These are phyloP conservation scores for Cystobasidium ongulense DNA, from an alignment of 768 basidiomycete genomes.

Conservation along the genomic window DNA sequence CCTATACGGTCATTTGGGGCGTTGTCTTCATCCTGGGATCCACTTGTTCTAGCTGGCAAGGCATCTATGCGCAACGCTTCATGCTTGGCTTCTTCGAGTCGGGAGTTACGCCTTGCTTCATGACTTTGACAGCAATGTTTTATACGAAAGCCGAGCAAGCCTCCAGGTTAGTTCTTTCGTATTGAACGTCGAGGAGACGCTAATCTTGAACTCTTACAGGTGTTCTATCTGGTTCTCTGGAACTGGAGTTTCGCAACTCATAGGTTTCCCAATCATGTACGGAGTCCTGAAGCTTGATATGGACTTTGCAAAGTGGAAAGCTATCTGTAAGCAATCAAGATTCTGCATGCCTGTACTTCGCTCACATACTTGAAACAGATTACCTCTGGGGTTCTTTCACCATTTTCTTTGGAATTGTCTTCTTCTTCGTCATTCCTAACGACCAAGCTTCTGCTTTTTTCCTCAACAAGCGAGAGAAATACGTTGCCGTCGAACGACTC, in stretches of 20 bases:
- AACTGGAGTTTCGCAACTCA: neutral
- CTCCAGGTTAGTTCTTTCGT: neutral
- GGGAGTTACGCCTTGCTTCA: slow-evolving; percentile 15
- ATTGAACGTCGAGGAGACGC: too few species aligned
- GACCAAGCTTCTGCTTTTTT: slow-evolving; percentile 1
- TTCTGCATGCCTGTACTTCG: neutral
- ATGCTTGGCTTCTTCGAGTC: slow-evolving; percentile 11
- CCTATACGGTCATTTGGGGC: slow-evolving; percentile 6
- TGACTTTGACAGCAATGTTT: slow-evolving; percentile 14
- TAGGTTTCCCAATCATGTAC: slow-evolving; percentile 14
- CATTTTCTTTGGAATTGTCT: slow-evolving; percentile 7
- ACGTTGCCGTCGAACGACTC: slow-evolving; percentile 6
- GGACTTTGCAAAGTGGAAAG: slow-evolving; percentile 17
- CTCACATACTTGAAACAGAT: neutral
- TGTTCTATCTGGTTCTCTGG: slow-evolving; percentile 14
- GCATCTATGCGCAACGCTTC: slow-evolving; percentile 9
- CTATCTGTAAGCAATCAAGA: neutral
- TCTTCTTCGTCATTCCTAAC: slow-evolving; percentile 14
- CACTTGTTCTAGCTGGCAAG: neutral
- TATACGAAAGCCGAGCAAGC: slow-evolving; percentile 20
- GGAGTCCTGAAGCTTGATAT: slow-evolving; percentile 14
- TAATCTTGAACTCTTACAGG: too few species aligned
- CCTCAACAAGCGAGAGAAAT: slow-evolving; percentile 7
- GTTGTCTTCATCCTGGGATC: neutral
- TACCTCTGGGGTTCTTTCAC: slow-evolving; percentile 12